Percentiles rank a stretch among this genome's conserved stretches.
Evolutionary conservation across 2,329 filamentous ascomycete species (phyloP).

Genomic region (Pseudohalonectria lignicola): DNA sequence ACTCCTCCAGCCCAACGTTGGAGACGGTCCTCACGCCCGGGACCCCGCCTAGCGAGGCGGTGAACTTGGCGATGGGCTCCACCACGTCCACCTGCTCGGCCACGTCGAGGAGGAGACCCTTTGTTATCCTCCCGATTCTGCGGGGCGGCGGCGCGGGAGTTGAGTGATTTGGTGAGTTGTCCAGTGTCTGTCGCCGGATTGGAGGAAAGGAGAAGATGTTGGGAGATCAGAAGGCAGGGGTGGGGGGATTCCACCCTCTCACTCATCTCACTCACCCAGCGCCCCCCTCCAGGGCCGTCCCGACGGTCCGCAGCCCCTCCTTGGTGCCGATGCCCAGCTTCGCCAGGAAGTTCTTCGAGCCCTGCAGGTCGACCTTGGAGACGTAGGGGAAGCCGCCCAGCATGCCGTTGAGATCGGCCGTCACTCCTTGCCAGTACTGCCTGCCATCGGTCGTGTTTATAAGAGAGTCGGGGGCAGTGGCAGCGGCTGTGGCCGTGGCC

Average conservation of each 20-base stretch:
- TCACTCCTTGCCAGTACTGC: conserved; percentile 35
- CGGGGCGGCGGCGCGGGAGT: too few relatives aligned
- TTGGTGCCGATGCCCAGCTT: conserved; percentile 46
- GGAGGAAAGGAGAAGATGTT: too few relatives aligned
- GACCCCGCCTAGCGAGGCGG: conserved; percentile 44
- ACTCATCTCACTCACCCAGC: conserved; percentile 19
- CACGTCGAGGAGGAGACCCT: conserved; percentile 61
- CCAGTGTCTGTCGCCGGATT: too few relatives aligned
- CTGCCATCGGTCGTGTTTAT: conserved; percentile 23
- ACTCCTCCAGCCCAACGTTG: conserved; percentile 65
- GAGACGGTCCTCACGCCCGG: conserved; percentile 52
- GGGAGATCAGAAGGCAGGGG: too few relatives aligned
- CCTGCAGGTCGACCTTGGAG: conserved; percentile 59
- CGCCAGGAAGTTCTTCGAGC: conserved; percentile 58
- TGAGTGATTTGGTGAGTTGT: not conserved
- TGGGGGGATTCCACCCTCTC: too few relatives aligned
- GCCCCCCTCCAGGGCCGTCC: conserved; percentile 25
- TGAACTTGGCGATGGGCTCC: conserved; percentile 78
- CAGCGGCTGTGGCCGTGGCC: not conserved
- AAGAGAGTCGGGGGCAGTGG: conserved; percentile 18
- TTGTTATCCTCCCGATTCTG: conserved; percentile 74
- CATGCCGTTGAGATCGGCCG: conserved; percentile 55
- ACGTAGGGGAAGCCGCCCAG: conserved; percentile 61
- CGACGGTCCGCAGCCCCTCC: conserved; percentile 16
- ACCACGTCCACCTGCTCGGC: conserved; percentile 69